Percentiles rank a stretch among this genome's conserved stretches.
Conservation (phyloP, 805 yeast species). For the Monosporozyma servazzii region DNA sequence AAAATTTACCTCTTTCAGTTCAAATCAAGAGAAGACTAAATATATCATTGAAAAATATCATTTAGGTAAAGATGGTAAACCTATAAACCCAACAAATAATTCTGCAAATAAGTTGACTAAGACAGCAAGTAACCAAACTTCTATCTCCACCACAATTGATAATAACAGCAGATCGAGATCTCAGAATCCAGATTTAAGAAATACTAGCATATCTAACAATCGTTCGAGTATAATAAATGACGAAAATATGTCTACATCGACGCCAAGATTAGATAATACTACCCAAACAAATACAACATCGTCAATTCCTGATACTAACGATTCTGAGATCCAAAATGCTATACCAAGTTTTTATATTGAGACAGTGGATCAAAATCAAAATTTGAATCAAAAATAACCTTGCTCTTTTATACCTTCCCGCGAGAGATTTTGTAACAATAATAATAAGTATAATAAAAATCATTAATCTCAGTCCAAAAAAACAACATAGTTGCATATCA, state of each 20-base stretch:
- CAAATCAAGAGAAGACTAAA: slow-evolving; percentile 50
- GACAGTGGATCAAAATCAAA: slow-evolving; percentile 5
- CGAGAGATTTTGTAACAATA: not conserved
- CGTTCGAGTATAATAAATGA: not conserved
- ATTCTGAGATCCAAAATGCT: slow-evolving; percentile 12
- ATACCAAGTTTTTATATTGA: slow-evolving; percentile 9
- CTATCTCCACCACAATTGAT: not conserved
- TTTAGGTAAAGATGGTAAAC: slow-evolving; percentile 6
- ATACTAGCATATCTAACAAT: not conserved
- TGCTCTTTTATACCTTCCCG: not conserved
- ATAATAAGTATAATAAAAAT: not conserved
- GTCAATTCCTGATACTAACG: slow-evolving; percentile 21
- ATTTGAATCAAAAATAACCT: not conserved
- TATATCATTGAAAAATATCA: slow-evolving; percentile 24
- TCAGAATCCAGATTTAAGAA: not conserved
- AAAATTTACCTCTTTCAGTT: slow-evolving; percentile 51
- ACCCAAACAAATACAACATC: slow-evolving; percentile 14
- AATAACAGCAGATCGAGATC: not conserved
- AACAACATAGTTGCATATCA: not conserved
- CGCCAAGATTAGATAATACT: slow-evolving; percentile 10
- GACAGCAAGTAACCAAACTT: not conserved
- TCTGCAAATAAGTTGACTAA: not conserved
- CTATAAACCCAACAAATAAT: not conserved
- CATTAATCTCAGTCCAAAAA: not conserved
- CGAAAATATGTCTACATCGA: slow-evolving; percentile 3